phyloP scores from a whole-genome alignment of 768 basidiomycete genomes.

The Lactifluus pinguis region DNA sequence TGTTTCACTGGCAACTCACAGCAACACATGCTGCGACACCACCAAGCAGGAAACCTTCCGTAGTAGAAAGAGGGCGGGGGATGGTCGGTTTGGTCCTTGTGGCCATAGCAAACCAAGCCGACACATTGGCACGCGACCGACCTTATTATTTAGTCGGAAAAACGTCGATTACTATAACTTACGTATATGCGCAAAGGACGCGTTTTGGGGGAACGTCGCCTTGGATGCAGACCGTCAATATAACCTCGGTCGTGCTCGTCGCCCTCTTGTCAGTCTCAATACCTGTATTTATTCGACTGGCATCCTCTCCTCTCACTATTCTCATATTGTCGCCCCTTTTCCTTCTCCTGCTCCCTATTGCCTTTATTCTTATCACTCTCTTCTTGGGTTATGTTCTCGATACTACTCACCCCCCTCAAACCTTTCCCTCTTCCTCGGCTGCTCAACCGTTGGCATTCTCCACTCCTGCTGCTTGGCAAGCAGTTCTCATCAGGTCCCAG shows the following conservation, averaged over 20 bases:
- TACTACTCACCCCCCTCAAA: slow-evolving; percentile 26
- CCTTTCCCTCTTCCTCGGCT: slow-evolving; percentile 40
- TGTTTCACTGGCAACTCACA: slow-evolving; percentile 37
- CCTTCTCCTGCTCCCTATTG: slow-evolving; percentile 40
- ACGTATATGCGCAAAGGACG: neutral
- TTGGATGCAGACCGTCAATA: slow-evolving; percentile 12
- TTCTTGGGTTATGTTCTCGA: slow-evolving; percentile 55
- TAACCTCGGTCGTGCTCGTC: slow-evolving; percentile 43
- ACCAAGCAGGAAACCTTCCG: slow-evolving; percentile 82
- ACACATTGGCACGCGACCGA: neutral
- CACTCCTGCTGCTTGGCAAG: slow-evolving; percentile 92
- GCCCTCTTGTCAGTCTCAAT: slow-evolving; percentile 48
- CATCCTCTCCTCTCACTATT: slow-evolving; percentile 59
- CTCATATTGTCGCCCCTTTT: slow-evolving; percentile 56
- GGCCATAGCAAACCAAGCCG: slow-evolving; percentile 1
- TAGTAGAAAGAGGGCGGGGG: slow-evolving; percentile 43
- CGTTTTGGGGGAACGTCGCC: neutral
- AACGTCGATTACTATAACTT: too few relatives aligned
- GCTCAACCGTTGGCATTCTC: slow-evolving; percentile 79
- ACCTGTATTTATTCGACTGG: slow-evolving; percentile 44
- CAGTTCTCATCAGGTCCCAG: slow-evolving; percentile 76
- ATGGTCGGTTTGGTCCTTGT: neutral
- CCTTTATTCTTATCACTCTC: slow-evolving; percentile 33
- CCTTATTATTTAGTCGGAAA: too few relatives aligned
- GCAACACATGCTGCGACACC: slow-evolving; percentile 89